These are phyloP conservation scores for Kodamaea kaohsiungensis DNA, from an alignment of 805 yeast genomes.

Conservation along the genomic window DNA sequence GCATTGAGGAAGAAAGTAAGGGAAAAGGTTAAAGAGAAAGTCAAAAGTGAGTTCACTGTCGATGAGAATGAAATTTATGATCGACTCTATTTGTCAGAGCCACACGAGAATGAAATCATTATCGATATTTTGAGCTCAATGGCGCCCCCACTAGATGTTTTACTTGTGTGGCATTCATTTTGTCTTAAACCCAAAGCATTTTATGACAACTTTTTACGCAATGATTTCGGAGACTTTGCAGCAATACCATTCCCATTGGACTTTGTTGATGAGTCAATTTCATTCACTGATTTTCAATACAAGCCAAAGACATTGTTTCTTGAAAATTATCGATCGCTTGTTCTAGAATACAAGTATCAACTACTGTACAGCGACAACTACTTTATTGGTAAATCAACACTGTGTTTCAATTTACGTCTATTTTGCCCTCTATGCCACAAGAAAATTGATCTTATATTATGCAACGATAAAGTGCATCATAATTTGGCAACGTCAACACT, in stretches of 20 bases:
- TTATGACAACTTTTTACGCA: constrained; percentile 18
- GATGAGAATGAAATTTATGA: background rate
- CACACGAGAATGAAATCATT: background rate
- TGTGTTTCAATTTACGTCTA: background rate
- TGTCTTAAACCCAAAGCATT: constrained; percentile 19
- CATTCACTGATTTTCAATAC: constrained; percentile 14
- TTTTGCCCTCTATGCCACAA: constrained; percentile 1
- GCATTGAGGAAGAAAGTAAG: constrained; percentile 11
- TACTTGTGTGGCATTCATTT: constrained; percentile 26
- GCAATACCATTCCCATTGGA: constrained; percentile 21
- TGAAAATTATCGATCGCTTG: constrained; percentile 3
- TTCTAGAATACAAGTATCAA: constrained; percentile 2
- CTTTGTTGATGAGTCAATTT: constrained; percentile 10
- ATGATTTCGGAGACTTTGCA: constrained; percentile 16
- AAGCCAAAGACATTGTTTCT: constrained; percentile 8
- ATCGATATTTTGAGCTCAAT: background rate
- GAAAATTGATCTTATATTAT: background rate
- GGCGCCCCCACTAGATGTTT: constrained; percentile 25
- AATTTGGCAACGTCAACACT: background rate
- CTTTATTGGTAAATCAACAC: background rate
- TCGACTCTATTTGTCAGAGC: background rate
- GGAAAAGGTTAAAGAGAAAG: background rate
- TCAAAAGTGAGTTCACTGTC: background rate
- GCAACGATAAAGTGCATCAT: background rate
- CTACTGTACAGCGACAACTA: background rate